Evolutionary conservation across 148 eudicot species (phyloP), one percentile per base, ranked within the genome.

Genomic region (Diospyros kaki): DNA sequence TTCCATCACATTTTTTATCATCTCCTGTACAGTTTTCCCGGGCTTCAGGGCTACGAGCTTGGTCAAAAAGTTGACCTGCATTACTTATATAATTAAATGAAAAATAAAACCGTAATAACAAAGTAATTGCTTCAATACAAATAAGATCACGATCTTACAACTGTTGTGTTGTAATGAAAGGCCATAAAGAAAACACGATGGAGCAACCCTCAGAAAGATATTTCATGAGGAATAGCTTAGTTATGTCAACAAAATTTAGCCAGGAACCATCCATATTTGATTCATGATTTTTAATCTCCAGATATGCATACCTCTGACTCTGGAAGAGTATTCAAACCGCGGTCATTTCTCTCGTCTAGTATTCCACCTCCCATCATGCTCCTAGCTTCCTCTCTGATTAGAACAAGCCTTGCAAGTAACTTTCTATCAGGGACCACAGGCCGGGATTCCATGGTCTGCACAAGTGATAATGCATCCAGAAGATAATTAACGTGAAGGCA

Each of bases 331-430:
- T 44, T 87, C 63, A 95, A 85, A 79, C 98, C 98, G 70, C 93
- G 95, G 66, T 88, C 90, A 84, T 95, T 92, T 89, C 98, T 89
- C 81, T 95, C 98, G 74, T 95, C 97, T 64, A 92, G 86, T 68
- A 95, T 87, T 77, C 98, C 97, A 78, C 98, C 97, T 73, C 98
- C 98, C 94, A 92, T 82, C 98, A 95, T 92, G 83, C 87, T 90
- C 66, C 98, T 85, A 79, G 98, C 98, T 86, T 94, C 98, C 83
- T 94, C 98, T 92, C 97, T 89, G 81, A 92, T 89, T 73, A 92
- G 82, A 82, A 94, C 98, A 58, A 94, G 96, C 82, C 98, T 90
- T 52, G 98, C 94, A 72, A 95, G 91, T 69, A 95, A 86, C 96
- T 92, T 95, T 74, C 98, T 76, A 69, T 92, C 98, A 67, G 96